Percentiles rank a stretch among this genome's conserved stretches.
Evolutionary conservation across 306 rosid species (phyloP).

Genomic region (Cajanus cajan): DNA sequence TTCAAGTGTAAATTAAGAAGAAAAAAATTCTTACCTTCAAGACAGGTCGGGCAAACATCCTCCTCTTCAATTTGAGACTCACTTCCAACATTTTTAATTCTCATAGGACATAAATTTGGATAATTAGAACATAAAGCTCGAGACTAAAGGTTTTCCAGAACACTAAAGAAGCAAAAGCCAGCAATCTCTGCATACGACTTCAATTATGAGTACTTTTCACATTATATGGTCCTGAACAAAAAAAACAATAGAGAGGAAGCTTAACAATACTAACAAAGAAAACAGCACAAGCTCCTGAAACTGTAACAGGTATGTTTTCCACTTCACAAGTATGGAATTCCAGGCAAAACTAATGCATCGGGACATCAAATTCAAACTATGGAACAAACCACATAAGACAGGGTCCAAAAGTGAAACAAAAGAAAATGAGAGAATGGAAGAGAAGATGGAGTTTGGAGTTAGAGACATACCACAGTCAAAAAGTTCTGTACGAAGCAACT

Average conservation of each 20-base stretch:
- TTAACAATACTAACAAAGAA: not conserved
- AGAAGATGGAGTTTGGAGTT: not conserved
- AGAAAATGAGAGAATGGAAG: not conserved
- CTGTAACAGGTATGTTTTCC: not conserved
- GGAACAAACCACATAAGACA: not conserved
- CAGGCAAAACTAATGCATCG: not conserved
- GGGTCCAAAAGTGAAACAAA: too few relatives aligned
- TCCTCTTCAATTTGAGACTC: conserved; percentile 59
- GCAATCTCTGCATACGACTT: not conserved
- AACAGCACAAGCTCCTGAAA: not conserved
- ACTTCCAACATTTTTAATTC: not conserved
- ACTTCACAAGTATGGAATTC: not conserved
- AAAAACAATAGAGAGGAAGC: not conserved
- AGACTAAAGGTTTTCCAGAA: not conserved
- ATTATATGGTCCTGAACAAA: not conserved
- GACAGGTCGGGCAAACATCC: conserved; percentile 97
- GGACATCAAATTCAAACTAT: conserved; percentile 3
- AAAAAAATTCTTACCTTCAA: conserved; percentile 64
- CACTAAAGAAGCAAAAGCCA: not conserved
- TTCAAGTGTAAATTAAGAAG: not conserved
- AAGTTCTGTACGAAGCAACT: conserved; percentile 65
- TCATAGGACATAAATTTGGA: too few relatives aligned
- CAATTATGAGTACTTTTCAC: not conserved
- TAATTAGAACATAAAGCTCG: too few relatives aligned
- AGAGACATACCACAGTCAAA: conserved; percentile 58